Conservation (phyloP, 495 filamentous ascomycete genomes). For the Penicillium cosmopolitanum region DNA sequence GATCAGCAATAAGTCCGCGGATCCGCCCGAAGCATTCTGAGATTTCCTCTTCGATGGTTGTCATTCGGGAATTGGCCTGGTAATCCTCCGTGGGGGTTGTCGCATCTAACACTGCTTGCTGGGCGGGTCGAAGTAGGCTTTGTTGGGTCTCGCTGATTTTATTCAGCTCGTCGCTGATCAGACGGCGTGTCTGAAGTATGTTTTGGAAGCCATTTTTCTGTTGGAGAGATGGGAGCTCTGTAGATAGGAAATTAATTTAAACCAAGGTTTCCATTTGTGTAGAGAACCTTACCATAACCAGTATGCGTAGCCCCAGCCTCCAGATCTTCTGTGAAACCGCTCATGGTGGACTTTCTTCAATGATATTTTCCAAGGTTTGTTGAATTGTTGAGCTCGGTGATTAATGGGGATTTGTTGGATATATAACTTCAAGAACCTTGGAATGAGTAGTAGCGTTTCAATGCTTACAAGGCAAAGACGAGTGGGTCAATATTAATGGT, state of each 20-base stretch:
- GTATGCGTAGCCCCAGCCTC: background rate
- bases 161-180: slow-evolving; percentile 4
- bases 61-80: slow-evolving; percentile 19
- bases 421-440: too few relatives aligned
- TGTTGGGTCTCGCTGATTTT: background rate
- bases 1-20: slow-evolving; percentile 61
- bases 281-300: background rate
- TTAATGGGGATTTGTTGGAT: background rate
- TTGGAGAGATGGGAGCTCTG: background rate
- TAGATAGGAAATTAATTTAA: background rate
- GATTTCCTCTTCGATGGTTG: slow-evolving; percentile 67
- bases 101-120: slow-evolving; percentile 22
- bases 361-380: background rate
- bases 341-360: background rate
- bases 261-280: background rate
- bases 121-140: slow-evolving; percentile 14
- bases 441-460: too few relatives aligned
- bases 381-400: background rate
- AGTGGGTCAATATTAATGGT: too few relatives aligned
- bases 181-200: slow-evolving; percentile 2
- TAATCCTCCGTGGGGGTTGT: slow-evolving; percentile 13
- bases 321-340: background rate
- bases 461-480: too few relatives aligned
- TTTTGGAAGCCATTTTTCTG: slow-evolving; percentile 6
- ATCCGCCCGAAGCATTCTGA: slow-evolving; percentile 70